Evolutionary conservation across 352 stramenopile species (phyloP).

Genomic region (Pilasporangium apinafurcum): DNA sequence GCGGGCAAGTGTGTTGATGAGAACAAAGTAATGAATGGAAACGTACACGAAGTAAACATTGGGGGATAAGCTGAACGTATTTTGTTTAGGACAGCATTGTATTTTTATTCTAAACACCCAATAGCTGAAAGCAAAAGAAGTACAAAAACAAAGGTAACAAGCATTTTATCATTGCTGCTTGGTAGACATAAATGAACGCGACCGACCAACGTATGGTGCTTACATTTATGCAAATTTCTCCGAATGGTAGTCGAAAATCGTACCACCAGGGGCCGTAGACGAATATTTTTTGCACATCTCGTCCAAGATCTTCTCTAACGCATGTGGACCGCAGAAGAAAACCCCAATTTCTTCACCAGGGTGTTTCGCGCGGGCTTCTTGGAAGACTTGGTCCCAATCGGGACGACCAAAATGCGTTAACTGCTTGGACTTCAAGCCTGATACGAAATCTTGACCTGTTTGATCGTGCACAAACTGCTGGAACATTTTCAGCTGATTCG

Average conservation of each 20-base stretch:
- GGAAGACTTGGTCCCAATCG: constrained; percentile 81
- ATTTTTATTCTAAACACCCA: too few relatives aligned
- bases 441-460: constrained; percentile 74
- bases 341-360: constrained; percentile 74
- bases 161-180: too few relatives aligned
- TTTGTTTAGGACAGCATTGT: too few relatives aligned
- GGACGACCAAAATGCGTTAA: constrained; percentile 83
- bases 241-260: constrained; percentile 79
- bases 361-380: constrained; percentile 35
- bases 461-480: constrained; percentile 80
- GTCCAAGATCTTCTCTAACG: constrained; percentile 68
- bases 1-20: too few relatives aligned
- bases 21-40: too few relatives aligned
- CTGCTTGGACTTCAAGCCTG: constrained; percentile 69
- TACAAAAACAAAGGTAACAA: too few relatives aligned
- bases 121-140: too few relatives aligned
- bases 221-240: constrained; percentile 67
- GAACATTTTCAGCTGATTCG: constrained; percentile 75
- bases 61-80: too few relatives aligned
- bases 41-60: too few relatives aligned
- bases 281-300: constrained; percentile 69
- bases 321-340: constrained; percentile 81
- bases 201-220: not conserved
- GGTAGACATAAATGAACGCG: too few relatives aligned
- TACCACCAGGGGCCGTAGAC: constrained; percentile 38